phyloP scores from a whole-genome alignment of 371 early-diverging fungal genomes.

The Mucor saturninus region DNA sequence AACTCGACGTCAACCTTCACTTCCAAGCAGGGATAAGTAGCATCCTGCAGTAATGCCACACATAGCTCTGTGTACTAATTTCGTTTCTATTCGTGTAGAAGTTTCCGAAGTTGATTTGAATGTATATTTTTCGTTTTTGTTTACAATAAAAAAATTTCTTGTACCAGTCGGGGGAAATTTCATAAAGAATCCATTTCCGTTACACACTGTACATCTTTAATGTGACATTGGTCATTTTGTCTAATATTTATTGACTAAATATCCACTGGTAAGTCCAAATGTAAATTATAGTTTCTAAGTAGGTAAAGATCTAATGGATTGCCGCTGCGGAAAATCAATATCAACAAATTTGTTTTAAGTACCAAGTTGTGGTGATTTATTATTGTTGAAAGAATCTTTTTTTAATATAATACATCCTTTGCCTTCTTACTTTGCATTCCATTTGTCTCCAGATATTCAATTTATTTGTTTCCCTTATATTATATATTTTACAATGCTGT shows the following conservation, averaged over 20 bases:
- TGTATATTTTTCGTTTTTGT: not conserved
- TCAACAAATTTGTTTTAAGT: not conserved
- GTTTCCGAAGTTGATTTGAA: too few relatives aligned
- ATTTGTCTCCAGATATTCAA: too few relatives aligned
- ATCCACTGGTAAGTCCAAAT: slow-evolving; percentile 11
- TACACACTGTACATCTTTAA: slow-evolving; percentile 9
- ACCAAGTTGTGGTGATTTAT: not conserved
- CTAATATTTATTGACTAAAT: slow-evolving; percentile 6
- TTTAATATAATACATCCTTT: not conserved
- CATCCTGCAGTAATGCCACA: too few relatives aligned
- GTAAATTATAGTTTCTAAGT: slow-evolving; percentile 10
- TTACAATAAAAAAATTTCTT: slow-evolving; percentile 1
- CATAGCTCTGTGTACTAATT: too few relatives aligned
- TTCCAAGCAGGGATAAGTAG: too few relatives aligned
- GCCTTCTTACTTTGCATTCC: too few relatives aligned
- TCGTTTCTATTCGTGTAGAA: too few relatives aligned
- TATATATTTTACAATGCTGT: too few relatives aligned
- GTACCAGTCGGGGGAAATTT: slow-evolving; percentile 8
- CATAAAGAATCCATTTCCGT: slow-evolving; percentile 4
- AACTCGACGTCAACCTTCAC: too few relatives aligned
- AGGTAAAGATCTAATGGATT: not conserved
- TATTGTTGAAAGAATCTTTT: not conserved
- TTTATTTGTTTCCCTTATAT: too few relatives aligned
- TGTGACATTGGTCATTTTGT: slow-evolving; percentile 9
- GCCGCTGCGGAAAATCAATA: not conserved